phyloP scores from a whole-genome alignment of 306 rosid genomes.

The Canavalia gladiata region DNA sequence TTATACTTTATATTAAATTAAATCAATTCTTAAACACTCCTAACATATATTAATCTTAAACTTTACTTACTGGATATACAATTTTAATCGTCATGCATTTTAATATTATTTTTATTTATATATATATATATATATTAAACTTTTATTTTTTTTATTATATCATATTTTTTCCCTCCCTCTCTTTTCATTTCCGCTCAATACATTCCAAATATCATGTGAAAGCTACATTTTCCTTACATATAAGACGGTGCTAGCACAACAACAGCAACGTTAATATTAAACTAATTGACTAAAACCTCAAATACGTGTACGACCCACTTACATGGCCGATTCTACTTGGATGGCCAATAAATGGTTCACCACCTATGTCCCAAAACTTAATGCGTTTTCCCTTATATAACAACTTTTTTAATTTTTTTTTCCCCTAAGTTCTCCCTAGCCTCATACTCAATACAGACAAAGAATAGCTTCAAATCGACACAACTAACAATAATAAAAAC shows the following conservation, averaged over 20 bases:
- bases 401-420: conserved; percentile 39
- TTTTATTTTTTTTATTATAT: too few relatives aligned
- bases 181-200: too few relatives aligned
- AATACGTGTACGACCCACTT: conserved; percentile 8
- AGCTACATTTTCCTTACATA: not conserved
- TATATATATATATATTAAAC: too few relatives aligned
- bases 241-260: conserved; percentile 34
- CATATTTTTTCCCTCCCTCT: too few relatives aligned
- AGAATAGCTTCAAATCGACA: conserved; percentile 45
- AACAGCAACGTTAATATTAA: conserved; percentile 40
- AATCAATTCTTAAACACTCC: too few relatives aligned
- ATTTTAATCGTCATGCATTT: too few relatives aligned
- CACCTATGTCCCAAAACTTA: conserved; percentile 59
- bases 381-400: conserved; percentile 49
- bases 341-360: conserved; percentile 50
- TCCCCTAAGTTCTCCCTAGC: conserved; percentile 60
- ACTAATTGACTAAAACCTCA: conserved; percentile 57
- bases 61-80: too few relatives aligned
- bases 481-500: conserved; percentile 17
- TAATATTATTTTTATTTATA: too few relatives aligned
- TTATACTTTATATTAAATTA: too few relatives aligned
- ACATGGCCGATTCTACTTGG: conserved; percentile 51
- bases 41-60: too few relatives aligned
- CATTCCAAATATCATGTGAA: too few relatives aligned
- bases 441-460: conserved; percentile 46